phyloP scores from a whole-genome alignment of 106 monocot species.

The Agapanthus africanus region DNA sequence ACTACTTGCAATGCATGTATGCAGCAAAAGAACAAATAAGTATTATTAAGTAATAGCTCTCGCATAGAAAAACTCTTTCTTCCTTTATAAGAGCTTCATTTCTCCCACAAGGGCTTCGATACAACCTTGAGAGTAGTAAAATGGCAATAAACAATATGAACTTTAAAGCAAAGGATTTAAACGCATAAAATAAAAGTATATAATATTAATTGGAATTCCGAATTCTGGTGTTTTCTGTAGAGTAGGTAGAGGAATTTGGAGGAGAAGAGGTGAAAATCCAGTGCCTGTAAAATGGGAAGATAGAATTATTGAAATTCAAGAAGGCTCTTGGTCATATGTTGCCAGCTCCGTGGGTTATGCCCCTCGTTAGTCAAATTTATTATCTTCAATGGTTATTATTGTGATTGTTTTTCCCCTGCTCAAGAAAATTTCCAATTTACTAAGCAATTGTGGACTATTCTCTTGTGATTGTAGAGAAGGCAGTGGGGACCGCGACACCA shows the following conservation, averaged over 20 bases:
- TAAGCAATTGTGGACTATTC: background rate
- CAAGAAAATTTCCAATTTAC: too few species aligned
- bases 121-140: too few species aligned
- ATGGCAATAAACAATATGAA: background rate
- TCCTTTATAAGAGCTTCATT: too few species aligned
- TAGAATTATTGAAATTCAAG: conserved; percentile 68
- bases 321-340: conserved; percentile 90
- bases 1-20: too few species aligned
- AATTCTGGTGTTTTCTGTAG: conserved; percentile 39
- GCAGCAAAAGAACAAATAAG: too few species aligned
- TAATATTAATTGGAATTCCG: background rate
- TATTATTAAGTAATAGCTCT: too few species aligned
- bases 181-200: background rate
- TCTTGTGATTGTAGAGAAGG: conserved; percentile 50
- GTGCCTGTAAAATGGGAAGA: conserved; percentile 69
- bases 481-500: conserved; percentile 63
- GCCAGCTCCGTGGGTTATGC: conserved; percentile 75
- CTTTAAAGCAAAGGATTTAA: background rate
- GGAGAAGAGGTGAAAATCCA: conserved; percentile 93
- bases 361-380: too few species aligned
- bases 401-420: too few species aligned
- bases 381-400: too few species aligned
- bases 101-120: too few species aligned
- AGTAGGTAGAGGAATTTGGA: conserved; percentile 93
- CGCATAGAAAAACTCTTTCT: too few species aligned